A percentile compares a stretch with the other conserved stretches of the same genome.
Conservation (phyloP, 495 filamentous ascomycete genomes). For the Cercophora newfieldiana region DNA sequence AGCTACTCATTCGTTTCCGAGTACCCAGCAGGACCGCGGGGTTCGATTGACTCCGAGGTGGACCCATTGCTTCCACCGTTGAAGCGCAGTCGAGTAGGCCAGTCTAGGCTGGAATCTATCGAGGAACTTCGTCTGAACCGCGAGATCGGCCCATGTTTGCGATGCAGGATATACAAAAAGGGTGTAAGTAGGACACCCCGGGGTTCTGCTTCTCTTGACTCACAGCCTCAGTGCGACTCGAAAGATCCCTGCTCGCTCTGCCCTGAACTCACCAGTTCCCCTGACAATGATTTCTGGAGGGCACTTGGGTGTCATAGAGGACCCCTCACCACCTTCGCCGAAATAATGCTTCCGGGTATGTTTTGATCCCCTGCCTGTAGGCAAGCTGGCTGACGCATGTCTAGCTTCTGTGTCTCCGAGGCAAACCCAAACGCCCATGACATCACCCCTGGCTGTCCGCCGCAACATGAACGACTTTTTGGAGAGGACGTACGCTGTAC, state of each 20-base stretch:
- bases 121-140: conserved; percentile 49
- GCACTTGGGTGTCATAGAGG: conserved; percentile 50
- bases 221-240: conserved; percentile 43
- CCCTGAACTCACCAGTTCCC: conserved; percentile 34
- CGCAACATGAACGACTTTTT: conserved; percentile 54
- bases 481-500: conserved; percentile 44
- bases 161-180: conserved; percentile 44
- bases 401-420: conserved; percentile 45
- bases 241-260: conserved; percentile 48
- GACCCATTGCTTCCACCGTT: conserved; percentile 52
- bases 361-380: conserved; percentile 8
- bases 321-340: conserved; percentile 41
- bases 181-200: conserved; percentile 33
- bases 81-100: conserved; percentile 50
- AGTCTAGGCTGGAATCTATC: conserved; percentile 50
- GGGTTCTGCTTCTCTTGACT: conserved; percentile 12
- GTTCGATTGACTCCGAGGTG: conserved; percentile 49
- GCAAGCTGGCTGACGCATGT: conserved; percentile 3
- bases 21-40: conserved; percentile 38
- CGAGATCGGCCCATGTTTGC: conserved; percentile 47
- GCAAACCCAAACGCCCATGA: conserved; percentile 50
- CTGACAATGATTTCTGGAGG: conserved; percentile 45
- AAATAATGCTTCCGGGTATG: conserved; percentile 49
- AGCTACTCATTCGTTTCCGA: conserved; percentile 46
- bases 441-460: conserved; percentile 48